Evolutionary conservation across 441 rosid genomes (phyloP).

Genomic region (Croton laevigatus): DNA sequence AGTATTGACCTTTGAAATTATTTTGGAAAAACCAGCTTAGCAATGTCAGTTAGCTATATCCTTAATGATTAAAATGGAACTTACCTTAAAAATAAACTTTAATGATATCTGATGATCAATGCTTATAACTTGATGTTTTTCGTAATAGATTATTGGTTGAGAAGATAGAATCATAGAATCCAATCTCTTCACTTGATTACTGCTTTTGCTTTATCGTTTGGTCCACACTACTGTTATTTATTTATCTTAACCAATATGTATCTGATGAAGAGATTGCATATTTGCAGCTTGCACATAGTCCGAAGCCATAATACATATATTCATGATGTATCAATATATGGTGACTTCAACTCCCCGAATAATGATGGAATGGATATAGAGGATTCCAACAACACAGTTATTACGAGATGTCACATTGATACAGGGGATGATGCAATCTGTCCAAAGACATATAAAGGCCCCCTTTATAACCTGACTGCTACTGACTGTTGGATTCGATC

Average conservation of each 20-base stretch:
- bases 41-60: no score
- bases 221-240: neutral
- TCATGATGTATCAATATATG: slow-evolving; percentile 67
- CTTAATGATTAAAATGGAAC: no score
- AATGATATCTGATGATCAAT: no score
- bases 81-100: no score
- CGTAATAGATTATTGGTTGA: neutral
- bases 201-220: neutral
- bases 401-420: slow-evolving; percentile 65
- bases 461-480: slow-evolving; percentile 65
- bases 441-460: slow-evolving; percentile 66
- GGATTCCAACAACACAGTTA: slow-evolving; percentile 67
- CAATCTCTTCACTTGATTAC: slow-evolving; percentile 1
- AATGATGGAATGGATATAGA: slow-evolving; percentile 90
- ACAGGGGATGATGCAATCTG: slow-evolving; percentile 97
- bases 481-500: slow-evolving; percentile 84
- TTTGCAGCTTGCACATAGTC: slow-evolving; percentile 78
- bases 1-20: no score
- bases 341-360: slow-evolving; percentile 79
- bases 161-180: slow-evolving; percentile 4
- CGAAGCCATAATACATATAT: slow-evolving; percentile 53
- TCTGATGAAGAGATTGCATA: slow-evolving; percentile 16
- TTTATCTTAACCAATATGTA: neutral
- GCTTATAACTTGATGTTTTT: no score
- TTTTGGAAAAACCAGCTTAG: no score